A percentile compares a stretch with the other conserved stretches of the same genome.
phyloP scores from a whole-genome alignment of 2,329 filamentous ascomycete genomes.

The Nemania serpens region DNA sequence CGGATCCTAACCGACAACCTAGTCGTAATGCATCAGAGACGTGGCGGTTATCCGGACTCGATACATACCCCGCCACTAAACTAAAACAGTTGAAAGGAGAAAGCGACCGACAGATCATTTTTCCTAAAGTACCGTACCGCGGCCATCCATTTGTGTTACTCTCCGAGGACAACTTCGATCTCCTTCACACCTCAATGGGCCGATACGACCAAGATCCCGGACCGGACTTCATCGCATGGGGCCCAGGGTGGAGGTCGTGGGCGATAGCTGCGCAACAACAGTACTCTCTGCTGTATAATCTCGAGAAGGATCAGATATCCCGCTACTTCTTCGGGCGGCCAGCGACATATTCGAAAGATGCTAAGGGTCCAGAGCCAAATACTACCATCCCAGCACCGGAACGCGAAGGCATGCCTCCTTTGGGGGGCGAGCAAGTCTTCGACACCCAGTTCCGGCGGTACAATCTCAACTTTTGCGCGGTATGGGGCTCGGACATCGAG shows the following conservation, averaged over 20 bases:
- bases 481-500: conserved; percentile 58
- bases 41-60: conserved; percentile 47
- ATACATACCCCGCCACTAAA: conserved; percentile 29
- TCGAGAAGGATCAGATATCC: conserved; percentile 51
- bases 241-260: conserved; percentile 54
- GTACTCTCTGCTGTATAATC: conserved; percentile 54
- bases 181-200: conserved; percentile 53
- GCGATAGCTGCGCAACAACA: conserved; percentile 55
- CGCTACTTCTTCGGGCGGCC: conserved; percentile 52
- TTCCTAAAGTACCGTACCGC: conserved; percentile 43
- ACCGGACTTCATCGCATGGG: conserved; percentile 43
- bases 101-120: conserved; percentile 40
- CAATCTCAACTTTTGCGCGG: conserved; percentile 59
- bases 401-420: conserved; percentile 8
- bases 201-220: conserved; percentile 48
- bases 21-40: conserved; percentile 36
- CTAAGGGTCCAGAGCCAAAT: conserved; percentile 26
- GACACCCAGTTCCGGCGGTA: conserved; percentile 55
- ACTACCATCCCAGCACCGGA: conserved; percentile 10
- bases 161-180: conserved; percentile 46
- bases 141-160: conserved; percentile 58
- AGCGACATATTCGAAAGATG: conserved; percentile 34
- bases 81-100: conserved; percentile 23
- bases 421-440: conserved; percentile 45
- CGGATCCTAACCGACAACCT: conserved; percentile 45